Percentiles rank a stretch among this genome's conserved stretches.
phyloP scores from a whole-genome alignment of 352 stramenopile species.

The Phytophthora nicotianae region DNA sequence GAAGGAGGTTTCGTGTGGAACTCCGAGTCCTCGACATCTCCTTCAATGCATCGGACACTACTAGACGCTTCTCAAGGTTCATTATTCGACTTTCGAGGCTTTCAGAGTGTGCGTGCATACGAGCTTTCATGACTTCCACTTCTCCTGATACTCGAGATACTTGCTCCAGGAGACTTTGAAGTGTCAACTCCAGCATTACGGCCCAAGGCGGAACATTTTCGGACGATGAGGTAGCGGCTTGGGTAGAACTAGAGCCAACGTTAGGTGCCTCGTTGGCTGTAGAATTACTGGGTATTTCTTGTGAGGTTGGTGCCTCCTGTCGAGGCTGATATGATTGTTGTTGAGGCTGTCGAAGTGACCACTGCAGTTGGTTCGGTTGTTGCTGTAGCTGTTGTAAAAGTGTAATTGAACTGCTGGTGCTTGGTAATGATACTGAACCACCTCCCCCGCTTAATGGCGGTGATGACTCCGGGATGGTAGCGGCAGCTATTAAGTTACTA shows the following conservation, averaged over 20 bases:
- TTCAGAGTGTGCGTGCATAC: constrained; percentile 53
- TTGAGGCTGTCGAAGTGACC: constrained; percentile 1
- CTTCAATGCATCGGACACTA: constrained; percentile 54
- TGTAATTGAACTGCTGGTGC: constrained; percentile 5
- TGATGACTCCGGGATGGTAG: neutral
- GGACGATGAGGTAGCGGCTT: constrained; percentile 3
- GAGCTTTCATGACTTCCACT: constrained; percentile 52
- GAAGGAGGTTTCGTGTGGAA: constrained; percentile 24
- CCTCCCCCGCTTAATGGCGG: constrained; percentile 1
- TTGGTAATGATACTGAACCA: constrained; percentile 8
- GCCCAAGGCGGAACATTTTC: constrained; percentile 52
- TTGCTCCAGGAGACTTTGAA: constrained; percentile 61
- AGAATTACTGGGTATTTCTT: constrained; percentile 11
- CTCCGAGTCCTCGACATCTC: constrained; percentile 44
- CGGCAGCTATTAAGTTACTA: constrained; percentile 19
- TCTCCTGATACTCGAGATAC: constrained; percentile 59
- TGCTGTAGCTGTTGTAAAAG: constrained; percentile 25
- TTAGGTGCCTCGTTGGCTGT: constrained; percentile 3
- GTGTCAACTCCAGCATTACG: constrained; percentile 49
- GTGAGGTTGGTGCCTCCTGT: constrained; percentile 17
- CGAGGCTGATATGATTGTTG: constrained; percentile 14
- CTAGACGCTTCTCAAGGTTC: constrained; percentile 54
- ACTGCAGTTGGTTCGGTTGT: constrained; percentile 13
- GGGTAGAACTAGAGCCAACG: constrained; percentile 1
- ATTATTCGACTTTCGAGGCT: constrained; percentile 41